Conservation (phyloP, 345 rosid genomes). For the Psidium guajava region DNA sequence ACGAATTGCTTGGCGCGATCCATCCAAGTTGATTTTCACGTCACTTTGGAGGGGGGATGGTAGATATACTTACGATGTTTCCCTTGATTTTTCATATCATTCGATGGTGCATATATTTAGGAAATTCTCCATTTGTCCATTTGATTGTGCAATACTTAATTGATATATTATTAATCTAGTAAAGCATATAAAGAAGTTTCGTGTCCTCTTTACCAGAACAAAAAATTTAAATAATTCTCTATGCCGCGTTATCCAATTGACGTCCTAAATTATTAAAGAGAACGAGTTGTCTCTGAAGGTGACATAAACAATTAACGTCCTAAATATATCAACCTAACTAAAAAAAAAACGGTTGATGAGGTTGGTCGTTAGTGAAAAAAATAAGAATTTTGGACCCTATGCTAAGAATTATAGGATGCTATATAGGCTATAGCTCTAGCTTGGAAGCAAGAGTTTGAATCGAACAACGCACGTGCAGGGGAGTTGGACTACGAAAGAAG, state of each 20-base stretch:
- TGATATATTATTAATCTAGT: not conserved
- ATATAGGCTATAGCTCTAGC: not conserved
- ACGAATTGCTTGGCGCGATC: not conserved
- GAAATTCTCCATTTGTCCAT: not conserved
- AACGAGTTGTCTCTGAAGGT: not conserved
- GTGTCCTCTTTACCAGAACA: rapidly evolving
- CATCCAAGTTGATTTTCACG: not conserved
- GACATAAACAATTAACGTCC: not conserved
- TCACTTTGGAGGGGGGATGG: not conserved
- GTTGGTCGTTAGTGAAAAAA: not conserved
- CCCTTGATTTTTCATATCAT: not conserved
- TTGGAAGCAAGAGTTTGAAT: not conserved
- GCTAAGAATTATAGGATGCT: not conserved
- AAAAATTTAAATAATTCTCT: not conserved
- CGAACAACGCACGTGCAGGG: not conserved
- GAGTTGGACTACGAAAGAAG: not conserved
- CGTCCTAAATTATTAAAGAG: not conserved
- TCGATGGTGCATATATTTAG: not conserved
- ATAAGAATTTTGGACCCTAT: not conserved
- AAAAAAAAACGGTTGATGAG: not conserved
- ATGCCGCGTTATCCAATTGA: not conserved
- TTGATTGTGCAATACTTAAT: not conserved
- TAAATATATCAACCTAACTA: not conserved
- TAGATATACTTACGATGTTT: not conserved
- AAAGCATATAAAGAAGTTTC: not conserved